phyloP scores from a whole-genome alignment of 148 eudicot genomes.

The Rhododendron kiyosumense region DNA sequence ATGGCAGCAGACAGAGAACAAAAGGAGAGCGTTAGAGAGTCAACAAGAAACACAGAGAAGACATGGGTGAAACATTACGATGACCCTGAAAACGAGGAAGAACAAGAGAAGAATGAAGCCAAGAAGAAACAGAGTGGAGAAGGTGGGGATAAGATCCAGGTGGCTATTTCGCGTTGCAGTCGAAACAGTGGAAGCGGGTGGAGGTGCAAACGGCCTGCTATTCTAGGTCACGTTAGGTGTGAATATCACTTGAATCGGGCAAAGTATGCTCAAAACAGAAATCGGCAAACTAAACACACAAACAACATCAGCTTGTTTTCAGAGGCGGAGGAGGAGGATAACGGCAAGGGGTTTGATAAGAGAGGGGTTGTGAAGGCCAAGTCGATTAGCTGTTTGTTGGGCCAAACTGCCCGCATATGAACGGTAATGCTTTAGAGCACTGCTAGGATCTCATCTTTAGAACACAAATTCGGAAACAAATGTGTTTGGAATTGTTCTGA shows the following conservation, averaged over 20 bases:
- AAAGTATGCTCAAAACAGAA: neutral
- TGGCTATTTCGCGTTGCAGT: neutral
- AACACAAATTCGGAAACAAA: no score
- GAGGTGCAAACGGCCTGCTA: neutral
- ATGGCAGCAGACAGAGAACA: neutral
- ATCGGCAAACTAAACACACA: neutral
- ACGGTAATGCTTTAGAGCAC: neutral
- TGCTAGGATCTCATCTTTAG: neutral
- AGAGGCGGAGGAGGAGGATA: neutral
- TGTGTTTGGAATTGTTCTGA: no score
- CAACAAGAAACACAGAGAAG: neutral
- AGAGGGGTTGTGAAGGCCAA: neutral
- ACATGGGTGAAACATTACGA: neutral
- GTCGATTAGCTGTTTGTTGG: neutral
- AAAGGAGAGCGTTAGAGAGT: neutral
- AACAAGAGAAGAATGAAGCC: neutral
- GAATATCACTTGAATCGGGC: conserved; percentile 1
- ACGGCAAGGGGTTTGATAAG: neutral
- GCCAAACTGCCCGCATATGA: neutral
- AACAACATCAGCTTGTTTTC: neutral
- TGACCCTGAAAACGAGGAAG: neutral
- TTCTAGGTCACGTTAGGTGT: neutral
- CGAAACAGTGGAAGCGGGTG: neutral
- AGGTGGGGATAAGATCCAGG: neutral
- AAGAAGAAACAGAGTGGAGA: neutral